Evolutionary conservation across 306 rosid species (phyloP), one percentile per base, ranked within the genome.

Genomic region (Quercus parvula): DNA sequence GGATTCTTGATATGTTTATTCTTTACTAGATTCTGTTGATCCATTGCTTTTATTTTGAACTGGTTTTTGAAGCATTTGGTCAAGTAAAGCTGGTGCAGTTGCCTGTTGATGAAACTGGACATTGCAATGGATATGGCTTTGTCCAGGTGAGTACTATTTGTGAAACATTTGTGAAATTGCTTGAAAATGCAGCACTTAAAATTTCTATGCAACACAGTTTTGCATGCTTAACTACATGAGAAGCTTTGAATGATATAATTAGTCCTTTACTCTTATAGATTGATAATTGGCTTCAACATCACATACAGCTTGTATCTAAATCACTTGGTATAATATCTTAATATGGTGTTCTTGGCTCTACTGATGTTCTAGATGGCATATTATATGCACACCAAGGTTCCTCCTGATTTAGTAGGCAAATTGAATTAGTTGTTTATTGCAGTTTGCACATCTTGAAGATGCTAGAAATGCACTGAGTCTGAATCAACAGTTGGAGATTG

Each of bases 21-120:
- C 7, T 52, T 77, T 66, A 12, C 22, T 81, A 35, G 75, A 58
- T 51, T 78, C 56, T 68, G 35, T 79, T 66, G 56, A 58, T 52
- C 62, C 41, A 82, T 80, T 55, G 46, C 77, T 38, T 58, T 22
- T 25, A 17, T 56, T 81, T 59, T 56, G 33, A 73, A 59, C 85
- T 93, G 99, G 99, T 95, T 69, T 95, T 95, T 84, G 99, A 94
- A 88, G 96, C 99, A 71, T 95, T 95, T 89, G 99, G 99, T 86
- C 88, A 84, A 59, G 94, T 95, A 75, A 97, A 95, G 83, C 88
- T 93, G 76, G 99, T 95, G 77, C 99, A 93, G 86, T 77, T 95
- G 86, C 99, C 99, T 69, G 84, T 85, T 73, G 99, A 95, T 79
- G 99, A 95, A 82, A 84, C 84, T 80, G 97, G 97, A 76, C 85